Conservation (phyloP, 257 asterid species). For the Salvia miltiorrhiza region DNA sequence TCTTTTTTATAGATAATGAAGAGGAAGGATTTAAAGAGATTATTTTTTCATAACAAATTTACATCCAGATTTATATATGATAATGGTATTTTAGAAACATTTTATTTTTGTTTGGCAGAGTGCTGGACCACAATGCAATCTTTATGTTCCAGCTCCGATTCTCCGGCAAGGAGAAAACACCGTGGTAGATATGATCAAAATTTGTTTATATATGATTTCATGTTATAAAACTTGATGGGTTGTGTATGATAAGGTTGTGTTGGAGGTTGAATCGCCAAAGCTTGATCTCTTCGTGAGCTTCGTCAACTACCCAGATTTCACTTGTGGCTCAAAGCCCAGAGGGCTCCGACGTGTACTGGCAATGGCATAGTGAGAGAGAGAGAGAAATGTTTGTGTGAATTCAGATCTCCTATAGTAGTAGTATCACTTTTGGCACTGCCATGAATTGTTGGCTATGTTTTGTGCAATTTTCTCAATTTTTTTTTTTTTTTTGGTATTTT, state of each 20-base stretch:
- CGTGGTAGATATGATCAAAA: conserved; percentile 38
- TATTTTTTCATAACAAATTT: no score
- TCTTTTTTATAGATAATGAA: no score
- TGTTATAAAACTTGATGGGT: not conserved
- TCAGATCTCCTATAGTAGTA: no score
- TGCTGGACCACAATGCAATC: conserved; percentile 89
- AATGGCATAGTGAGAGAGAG: not conserved
- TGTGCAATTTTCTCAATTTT: no score
- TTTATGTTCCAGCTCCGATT: conserved; percentile 85
- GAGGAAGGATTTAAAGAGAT: no score
- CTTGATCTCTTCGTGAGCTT: conserved; percentile 51
- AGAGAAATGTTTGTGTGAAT: not conserved
- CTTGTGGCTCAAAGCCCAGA: conserved; percentile 43
- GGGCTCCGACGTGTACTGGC: no score
- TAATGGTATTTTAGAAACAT: not conserved
- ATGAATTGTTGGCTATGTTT: no score
- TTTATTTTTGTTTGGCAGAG: conserved; percentile 58
- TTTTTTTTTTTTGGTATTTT: no score
- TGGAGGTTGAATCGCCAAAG: conserved; percentile 69
- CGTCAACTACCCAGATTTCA: conserved; percentile 63
- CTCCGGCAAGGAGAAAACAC: conserved; percentile 65
- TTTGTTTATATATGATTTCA: no score
- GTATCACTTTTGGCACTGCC: no score
- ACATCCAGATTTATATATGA: no score
- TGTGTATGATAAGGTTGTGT: conserved; percentile 49